Percentiles rank a stretch among this genome's conserved stretches.
These are phyloP conservation scores for Talaromyces rugulosus DNA, from an alignment of 2,329 filamentous ascomycete species.

Conservation along the genomic window DNA sequence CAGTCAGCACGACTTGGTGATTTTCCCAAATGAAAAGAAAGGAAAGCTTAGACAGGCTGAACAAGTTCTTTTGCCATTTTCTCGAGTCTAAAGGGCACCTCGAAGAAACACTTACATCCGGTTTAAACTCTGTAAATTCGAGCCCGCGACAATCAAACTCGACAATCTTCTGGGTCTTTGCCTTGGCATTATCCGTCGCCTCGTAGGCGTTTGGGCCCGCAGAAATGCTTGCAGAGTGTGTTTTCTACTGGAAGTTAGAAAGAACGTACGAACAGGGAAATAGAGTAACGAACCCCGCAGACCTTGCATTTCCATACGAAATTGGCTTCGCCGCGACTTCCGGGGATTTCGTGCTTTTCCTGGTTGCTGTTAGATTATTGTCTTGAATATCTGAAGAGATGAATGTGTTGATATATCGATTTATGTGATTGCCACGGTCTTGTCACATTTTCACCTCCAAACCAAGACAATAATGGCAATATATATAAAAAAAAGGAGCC, in stretches of 20 bases:
- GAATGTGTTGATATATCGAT: too few relatives aligned
- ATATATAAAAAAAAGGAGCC: slow-evolving; percentile 22
- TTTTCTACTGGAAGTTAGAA: slow-evolving; percentile 27
- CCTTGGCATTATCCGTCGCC: slow-evolving; percentile 29
- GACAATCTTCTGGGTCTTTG: slow-evolving; percentile 73
- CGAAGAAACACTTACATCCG: slow-evolving; percentile 61
- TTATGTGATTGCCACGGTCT: too few relatives aligned
- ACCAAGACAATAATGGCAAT: too few relatives aligned
- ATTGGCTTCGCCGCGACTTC: slow-evolving; percentile 91
- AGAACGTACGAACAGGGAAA: neutral
- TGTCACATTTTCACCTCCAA: too few relatives aligned
- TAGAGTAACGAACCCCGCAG: slow-evolving; percentile 68
- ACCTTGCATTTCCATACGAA: slow-evolving; percentile 99
- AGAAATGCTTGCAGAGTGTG: slow-evolving; percentile 72
- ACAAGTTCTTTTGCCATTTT: too few relatives aligned
- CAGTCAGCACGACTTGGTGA: neutral
- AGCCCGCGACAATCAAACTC: slow-evolving; percentile 92
- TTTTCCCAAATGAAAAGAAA: neutral
- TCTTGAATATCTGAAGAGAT: neutral
- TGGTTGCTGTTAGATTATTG: slow-evolving; percentile 32
- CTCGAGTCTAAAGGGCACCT: neutral
- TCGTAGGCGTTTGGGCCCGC: slow-evolving; percentile 66
- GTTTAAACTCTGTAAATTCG: slow-evolving; percentile 85
- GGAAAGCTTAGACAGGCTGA: neutral
- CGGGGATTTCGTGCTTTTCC: slow-evolving; percentile 87